Base-by-base conservation (phyloP, 768 basidiomycete species). In the Trametes maxima region DNA sequence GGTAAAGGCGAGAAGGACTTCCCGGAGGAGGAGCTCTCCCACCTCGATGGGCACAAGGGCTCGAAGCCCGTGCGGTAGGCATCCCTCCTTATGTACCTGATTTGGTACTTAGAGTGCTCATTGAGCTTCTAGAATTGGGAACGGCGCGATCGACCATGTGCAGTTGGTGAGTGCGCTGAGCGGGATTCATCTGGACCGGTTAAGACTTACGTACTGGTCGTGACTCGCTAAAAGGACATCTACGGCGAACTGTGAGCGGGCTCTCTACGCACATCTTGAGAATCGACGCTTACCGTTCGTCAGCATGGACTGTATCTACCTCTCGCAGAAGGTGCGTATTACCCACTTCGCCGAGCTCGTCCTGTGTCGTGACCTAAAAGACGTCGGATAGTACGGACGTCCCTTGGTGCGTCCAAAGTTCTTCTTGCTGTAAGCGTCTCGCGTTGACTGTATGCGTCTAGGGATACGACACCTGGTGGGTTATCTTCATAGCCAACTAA, bases 271-370 rank as follows among this genome's bases (percentile, higher is more conserved):
- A 13, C 16, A 19, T 44, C 16, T 5, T 8, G 17, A n/a, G 46
- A 17, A 17, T 50, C n/a, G n/a, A 46, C 24, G 22, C 43, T 60
- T 7, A 63, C 11, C 16, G 5, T 16, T n/a, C 21, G 1, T 6
- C 19, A 91, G 90, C 50, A 89, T 96, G 90, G 95, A 97, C 78
- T 94, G 90, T 85, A 92, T 98, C 64, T 98, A 98, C 72, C 84
- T 98, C 21, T 89, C 93, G 5, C 95, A 98, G 75, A 98, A 98
- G 84, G 89, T 87, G 40, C 17, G 76, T 43, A 2, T 11, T 42
- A n/a, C 47, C 7, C 17, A 10, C 11, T 49, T 54, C 50, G 21
- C 7, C 37, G 16, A 2, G 6, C 24, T n/a, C 35, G 7, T 45
- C 22, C 55, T 43, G n/a, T 46, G 21, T 53, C 35, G 16, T 22